Base-by-base conservation (phyloP, 2,329 filamentous ascomycete species). In the Geosmithia morbida region DNA sequence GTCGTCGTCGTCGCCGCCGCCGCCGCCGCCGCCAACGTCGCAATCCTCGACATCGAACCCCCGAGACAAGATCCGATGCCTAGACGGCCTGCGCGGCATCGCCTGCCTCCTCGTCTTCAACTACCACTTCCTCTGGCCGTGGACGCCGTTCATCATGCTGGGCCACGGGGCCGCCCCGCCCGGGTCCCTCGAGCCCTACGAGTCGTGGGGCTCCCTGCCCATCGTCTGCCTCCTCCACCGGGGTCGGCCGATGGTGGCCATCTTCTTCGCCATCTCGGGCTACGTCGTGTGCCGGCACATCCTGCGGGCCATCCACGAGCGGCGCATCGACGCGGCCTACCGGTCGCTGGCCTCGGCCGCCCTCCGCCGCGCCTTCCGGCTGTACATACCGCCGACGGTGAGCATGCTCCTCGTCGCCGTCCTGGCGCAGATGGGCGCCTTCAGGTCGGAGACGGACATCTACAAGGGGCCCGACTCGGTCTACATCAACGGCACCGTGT, bases 201-300 rank as follows among this genome's bases (percentile, higher is more conserved):
- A 48, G 40, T 54, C 54, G 16, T 60, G 55, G 57, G 51, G 55
- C 3, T 59, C 61, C 7, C 48, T 67, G 44, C 65, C 65, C n/a
- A 66, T 67, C 48, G 43, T 67, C 29, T 66, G 64, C 44, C 59
- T 67, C 2, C 44, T 66, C 50, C 62, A 66, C 47, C 61, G 64
- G 40, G 65, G 65, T 3, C 59, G 62, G 5, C 59, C 64, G 11
- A 67, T 67, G 64, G 64, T 67, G 5, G 62, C 64, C 46, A 64
- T 68, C 40, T 68, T 68, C 56, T 68, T 68, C 45, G 64, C 63
- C 53, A 66, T 67, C 26, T 67, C 65, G 0, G 65, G 65, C n/a
- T 67, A 67, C 45, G 65, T 67, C 22, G 56, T 67, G 33, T 65
- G 59, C 19, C 58, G 64, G 6, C 63, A 66, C 47, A 61, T 66